Conservation (phyloP, 2,329 filamentous ascomycete species). For the Trichocomaceae sp. region DNA sequence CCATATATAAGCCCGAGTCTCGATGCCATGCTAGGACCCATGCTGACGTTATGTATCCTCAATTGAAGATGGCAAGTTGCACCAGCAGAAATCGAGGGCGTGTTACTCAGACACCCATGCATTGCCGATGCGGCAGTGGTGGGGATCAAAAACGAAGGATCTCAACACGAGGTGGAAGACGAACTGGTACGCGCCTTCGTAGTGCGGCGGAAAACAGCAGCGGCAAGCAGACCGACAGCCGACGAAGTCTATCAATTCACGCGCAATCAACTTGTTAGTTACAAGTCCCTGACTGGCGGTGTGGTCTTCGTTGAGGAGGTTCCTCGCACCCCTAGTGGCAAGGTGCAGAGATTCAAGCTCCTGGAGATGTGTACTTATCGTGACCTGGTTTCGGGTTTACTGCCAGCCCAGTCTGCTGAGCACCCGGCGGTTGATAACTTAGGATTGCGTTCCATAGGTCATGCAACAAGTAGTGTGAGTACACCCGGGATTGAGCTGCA, state of each 20-base stretch:
- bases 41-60: not conserved
- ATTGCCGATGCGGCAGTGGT: slow-evolving; percentile 44
- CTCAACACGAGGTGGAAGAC: slow-evolving; percentile 17
- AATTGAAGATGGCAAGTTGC: slow-evolving; percentile 41
- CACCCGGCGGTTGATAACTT: not conserved
- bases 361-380: slow-evolving; percentile 35
- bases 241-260: slow-evolving; percentile 41
- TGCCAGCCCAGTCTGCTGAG: not conserved
- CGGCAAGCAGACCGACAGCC: slow-evolving; percentile 25
- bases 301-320: slow-evolving; percentile 45
- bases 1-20: not conserved
- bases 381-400: slow-evolving; percentile 24
- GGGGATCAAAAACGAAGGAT: slow-evolving; percentile 31
- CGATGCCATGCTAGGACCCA: not conserved
- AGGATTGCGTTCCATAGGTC: not conserved
- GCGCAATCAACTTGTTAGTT: slow-evolving; percentile 38
- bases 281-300: slow-evolving; percentile 44
- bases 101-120: slow-evolving; percentile 39
- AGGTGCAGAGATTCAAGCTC: slow-evolving; percentile 41
- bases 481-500: slow-evolving; percentile 1
- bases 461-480: not conserved
- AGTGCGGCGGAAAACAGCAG: slow-evolving; percentile 25
- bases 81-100: slow-evolving; percentile 43
- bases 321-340: slow-evolving; percentile 45
- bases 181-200: slow-evolving; percentile 44